Evolutionary conservation across 805 yeast genomes (phyloP).

Genomic region (Ogataea methanolica): DNA sequence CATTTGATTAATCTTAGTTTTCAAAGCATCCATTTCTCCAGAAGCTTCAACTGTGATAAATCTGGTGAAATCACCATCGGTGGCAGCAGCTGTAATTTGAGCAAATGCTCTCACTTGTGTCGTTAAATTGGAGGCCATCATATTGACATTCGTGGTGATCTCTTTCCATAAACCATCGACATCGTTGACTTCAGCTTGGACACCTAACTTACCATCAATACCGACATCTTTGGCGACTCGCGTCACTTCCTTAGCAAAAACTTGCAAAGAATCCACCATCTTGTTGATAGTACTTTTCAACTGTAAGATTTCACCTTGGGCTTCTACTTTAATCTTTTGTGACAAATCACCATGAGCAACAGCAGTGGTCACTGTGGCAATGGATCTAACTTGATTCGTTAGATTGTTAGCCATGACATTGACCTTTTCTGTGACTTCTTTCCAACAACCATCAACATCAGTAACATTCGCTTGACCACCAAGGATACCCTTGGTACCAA

Average conservation of each 20-base stretch:
- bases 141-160: constrained; percentile 84
- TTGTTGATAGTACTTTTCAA: constrained; percentile 82
- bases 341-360: constrained; percentile 87
- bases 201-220: constrained; percentile 88
- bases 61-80: constrained; percentile 88
- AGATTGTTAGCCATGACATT: constrained; percentile 85
- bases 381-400: constrained; percentile 83
- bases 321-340: constrained; percentile 82
- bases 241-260: constrained; percentile 84
- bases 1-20: constrained; percentile 70
- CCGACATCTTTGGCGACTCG: constrained; percentile 92
- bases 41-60: constrained; percentile 88
- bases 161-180: constrained; percentile 92
- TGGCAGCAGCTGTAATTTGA: constrained; percentile 89
- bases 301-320: constrained; percentile 86
- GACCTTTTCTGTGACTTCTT: constrained; percentile 82
- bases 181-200: constrained; percentile 85
- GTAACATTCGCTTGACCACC: constrained; percentile 89
- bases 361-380: constrained; percentile 87
- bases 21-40: constrained; percentile 81
- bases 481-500: constrained; percentile 75
- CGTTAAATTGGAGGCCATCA: constrained; percentile 91
- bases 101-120: constrained; percentile 93
- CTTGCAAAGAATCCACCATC: constrained; percentile 88
- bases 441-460: constrained; percentile 87